Conservation (phyloP, 441 rosid species). For the Brassica balearica region DNA sequence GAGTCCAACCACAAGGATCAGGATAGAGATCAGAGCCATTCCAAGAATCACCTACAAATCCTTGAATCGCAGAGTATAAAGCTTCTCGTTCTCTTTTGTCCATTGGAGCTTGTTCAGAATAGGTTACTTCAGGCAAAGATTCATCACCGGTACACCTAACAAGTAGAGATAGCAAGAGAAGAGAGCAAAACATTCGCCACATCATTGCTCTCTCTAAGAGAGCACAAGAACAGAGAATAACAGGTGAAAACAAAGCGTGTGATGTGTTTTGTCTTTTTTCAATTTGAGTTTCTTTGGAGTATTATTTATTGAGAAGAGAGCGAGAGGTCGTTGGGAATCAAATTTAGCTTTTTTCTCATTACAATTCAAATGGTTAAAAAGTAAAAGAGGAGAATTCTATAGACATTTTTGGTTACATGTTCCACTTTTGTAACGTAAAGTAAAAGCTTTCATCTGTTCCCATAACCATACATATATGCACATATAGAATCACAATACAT, state of each 20-base stretch:
- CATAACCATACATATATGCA: conserved; percentile 35
- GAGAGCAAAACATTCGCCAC: conserved; percentile 32
- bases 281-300: conserved; percentile 29
- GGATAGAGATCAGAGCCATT: conserved; percentile 94
- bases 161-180: conserved; percentile 42
- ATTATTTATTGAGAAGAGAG: conserved; percentile 44
- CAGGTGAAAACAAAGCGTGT: conserved; percentile 40
- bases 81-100: conserved; percentile 68
- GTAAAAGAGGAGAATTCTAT: conserved; percentile 33
- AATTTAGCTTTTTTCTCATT: conserved; percentile 36
- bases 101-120: conserved; percentile 68
- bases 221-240: conserved; percentile 32
- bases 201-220: conserved; percentile 31
- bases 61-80: conserved; percentile 78
- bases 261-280: conserved; percentile 39
- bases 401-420: conserved; percentile 40
- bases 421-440: conserved; percentile 43
- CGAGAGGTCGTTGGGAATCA: conserved; percentile 42
- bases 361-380: conserved; percentile 42
- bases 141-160: conserved; percentile 30
- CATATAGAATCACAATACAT: conserved; percentile 27
- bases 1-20: conserved; percentile 99
- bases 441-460: conserved; percentile 41
- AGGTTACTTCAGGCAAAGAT: conserved; percentile 36
- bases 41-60: conserved; percentile 92